These are phyloP conservation scores for Corynascus novoguineensis DNA, from an alignment of 495 filamentous ascomycete genomes.

Conservation along the genomic window DNA sequence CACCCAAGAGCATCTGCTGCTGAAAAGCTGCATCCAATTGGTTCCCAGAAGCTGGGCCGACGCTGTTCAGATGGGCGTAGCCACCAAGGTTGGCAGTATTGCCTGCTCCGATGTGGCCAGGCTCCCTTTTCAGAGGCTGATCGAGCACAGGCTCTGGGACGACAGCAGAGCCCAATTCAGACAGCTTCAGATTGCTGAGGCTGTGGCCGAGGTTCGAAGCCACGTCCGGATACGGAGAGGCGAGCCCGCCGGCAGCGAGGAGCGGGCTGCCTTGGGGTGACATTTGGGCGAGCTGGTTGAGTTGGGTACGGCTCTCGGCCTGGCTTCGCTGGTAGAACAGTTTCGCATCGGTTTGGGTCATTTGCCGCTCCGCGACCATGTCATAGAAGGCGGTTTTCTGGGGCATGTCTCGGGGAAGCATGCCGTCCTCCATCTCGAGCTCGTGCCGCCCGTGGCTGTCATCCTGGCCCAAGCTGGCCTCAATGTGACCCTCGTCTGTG, in stretches of 20 bases:
- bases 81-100: conserved; percentile 18
- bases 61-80: conserved; percentile 10
- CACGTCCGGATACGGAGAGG: conserved; percentile 25
- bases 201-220: conserved; percentile 8
- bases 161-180: conserved; percentile 13
- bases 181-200: conserved; percentile 10
- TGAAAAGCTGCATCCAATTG: conserved; percentile 24
- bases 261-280: conserved; percentile 49
- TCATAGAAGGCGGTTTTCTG: conserved; percentile 80
- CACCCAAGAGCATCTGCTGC: conserved; percentile 27
- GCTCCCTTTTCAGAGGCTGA: conserved; percentile 14
- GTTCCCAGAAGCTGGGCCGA: conserved; percentile 25
- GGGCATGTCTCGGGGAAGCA: conserved; percentile 69
- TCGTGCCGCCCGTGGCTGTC: conserved; percentile 7
- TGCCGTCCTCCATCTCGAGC: conserved; percentile 43
- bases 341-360: conserved; percentile 87
- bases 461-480: conserved; percentile 11
- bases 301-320: conserved; percentile 48
- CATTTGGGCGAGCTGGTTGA: conserved; percentile 43
- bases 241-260: conserved; percentile 33
- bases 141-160: conserved; percentile 12
- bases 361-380: conserved; percentile 80
- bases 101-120: conserved; percentile 12
- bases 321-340: conserved; percentile 91
- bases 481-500: not conserved